Evolutionary conservation across 2,329 filamentous ascomycete genomes (phyloP).

Genomic region (Rhinocladiella similis): DNA sequence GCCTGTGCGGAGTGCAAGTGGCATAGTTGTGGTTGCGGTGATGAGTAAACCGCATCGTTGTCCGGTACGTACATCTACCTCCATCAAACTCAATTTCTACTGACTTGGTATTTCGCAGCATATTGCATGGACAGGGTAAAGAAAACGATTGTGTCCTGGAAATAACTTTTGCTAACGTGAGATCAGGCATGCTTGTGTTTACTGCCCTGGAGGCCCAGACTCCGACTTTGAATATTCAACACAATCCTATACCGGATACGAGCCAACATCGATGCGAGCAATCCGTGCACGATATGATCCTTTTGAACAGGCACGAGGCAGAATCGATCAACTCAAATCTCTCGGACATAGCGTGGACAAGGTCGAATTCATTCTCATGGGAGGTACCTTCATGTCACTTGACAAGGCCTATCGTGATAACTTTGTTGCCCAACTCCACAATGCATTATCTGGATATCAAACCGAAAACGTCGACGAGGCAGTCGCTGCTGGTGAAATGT

Average conservation of each 20-base stretch:
- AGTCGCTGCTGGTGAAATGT: conserved; percentile 91
- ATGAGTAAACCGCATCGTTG: conserved; percentile 99
- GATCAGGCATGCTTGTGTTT: conserved; percentile 91
- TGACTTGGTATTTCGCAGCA: conserved; percentile 48
- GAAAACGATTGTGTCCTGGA: neutral
- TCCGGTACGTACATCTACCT: conserved; percentile 46
- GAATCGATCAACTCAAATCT: conserved; percentile 94
- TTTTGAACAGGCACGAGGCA: conserved; percentile 92
- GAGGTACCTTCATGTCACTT: conserved; percentile 97
- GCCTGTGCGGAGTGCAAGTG: conserved; percentile 92
- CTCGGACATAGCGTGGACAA: conserved; percentile 97
- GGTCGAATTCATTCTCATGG: conserved; percentile 99
- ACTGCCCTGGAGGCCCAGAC: conserved; percentile 95
- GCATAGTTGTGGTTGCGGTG: conserved; percentile 96
- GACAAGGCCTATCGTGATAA: conserved; percentile 84
- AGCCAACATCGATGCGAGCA: conserved; percentile 96
- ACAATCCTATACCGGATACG: conserved; percentile 97
- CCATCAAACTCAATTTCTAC: neutral
- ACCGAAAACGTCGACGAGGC: conserved; percentile 94
- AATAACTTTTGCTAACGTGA: neutral
- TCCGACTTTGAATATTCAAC: conserved; percentile 99
- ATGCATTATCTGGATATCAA: conserved; percentile 93
- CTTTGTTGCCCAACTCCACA: conserved; percentile 95
- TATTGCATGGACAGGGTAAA: conserved; percentile 76
- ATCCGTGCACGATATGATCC: conserved; percentile 97